A percentile compares a stretch with the other conserved stretches of the same genome.
These are phyloP conservation scores for Fusarium decemcellulare DNA, from an alignment of 2,329 filamentous ascomycete species.

Conservation along the genomic window DNA sequence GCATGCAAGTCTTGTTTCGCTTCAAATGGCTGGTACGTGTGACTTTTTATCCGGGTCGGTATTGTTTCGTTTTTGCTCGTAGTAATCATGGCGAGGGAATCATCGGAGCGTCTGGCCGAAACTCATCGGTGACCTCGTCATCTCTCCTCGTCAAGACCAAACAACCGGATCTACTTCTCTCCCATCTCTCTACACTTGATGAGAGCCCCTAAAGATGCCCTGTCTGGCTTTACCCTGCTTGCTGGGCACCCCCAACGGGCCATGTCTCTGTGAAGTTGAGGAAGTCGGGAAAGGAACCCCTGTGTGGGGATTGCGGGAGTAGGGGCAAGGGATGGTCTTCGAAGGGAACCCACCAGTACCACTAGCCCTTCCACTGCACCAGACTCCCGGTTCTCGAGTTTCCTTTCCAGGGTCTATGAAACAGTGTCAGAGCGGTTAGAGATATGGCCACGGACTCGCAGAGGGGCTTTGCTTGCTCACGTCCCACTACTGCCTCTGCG, in stretches of 20 bases:
- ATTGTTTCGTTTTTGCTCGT: slow-evolving; percentile 1
- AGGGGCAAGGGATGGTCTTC: slow-evolving; percentile 28
- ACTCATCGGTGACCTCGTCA: slow-evolving; percentile 5
- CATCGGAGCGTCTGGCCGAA: slow-evolving; percentile 1
- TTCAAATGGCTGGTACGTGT: slow-evolving; percentile 3
- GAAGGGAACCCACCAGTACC: slow-evolving; percentile 31
- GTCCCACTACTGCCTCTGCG: slow-evolving; percentile 16
- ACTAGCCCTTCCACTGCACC: slow-evolving; percentile 30
- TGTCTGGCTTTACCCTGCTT: neutral
- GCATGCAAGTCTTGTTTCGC: slow-evolving; percentile 20
- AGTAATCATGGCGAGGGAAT: neutral
- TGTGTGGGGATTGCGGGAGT: slow-evolving; percentile 38
- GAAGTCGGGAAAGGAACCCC: slow-evolving; percentile 27
- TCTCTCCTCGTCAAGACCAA: slow-evolving; percentile 3
- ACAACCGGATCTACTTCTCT: slow-evolving; percentile 1
- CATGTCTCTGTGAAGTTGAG: slow-evolving; percentile 32
- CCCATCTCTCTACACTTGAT: neutral
- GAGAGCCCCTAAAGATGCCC: neutral
- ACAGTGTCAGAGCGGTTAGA: slow-evolving; percentile 22
- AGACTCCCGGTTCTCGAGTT: slow-evolving; percentile 31
- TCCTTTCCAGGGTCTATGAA: slow-evolving; percentile 13
- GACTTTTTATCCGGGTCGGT: neutral
- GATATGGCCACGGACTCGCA: slow-evolving; percentile 9
- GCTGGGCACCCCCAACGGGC: slow-evolving; percentile 10
- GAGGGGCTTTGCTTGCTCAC: slow-evolving; percentile 11